Percentiles rank a stretch among this genome's conserved stretches.
Evolutionary conservation across 495 filamentous ascomycete genomes (phyloP).

Genomic region (Rusavskia elegans): DNA sequence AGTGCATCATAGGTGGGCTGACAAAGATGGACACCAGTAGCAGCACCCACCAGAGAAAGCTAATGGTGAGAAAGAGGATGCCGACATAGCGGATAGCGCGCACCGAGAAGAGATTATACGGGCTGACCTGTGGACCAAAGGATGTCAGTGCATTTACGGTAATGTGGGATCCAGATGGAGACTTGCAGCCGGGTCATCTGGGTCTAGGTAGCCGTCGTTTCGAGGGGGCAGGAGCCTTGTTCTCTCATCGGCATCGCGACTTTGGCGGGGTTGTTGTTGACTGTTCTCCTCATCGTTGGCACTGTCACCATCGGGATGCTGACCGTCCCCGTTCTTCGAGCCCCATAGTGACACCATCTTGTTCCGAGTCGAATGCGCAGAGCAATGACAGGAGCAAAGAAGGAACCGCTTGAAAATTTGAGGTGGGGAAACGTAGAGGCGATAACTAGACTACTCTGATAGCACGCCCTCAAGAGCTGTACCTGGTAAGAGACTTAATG

Average conservation of each 20-base stretch:
- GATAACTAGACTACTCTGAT: too few relatives aligned
- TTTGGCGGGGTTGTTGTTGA: constrained; percentile 6
- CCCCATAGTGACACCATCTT: constrained; percentile 34
- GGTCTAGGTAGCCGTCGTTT: constrained; percentile 53
- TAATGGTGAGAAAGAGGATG: constrained; percentile 53
- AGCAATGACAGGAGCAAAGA: background rate
- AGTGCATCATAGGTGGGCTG: constrained; percentile 69
- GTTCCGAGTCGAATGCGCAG: background rate
- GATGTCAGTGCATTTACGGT: constrained; percentile 2
- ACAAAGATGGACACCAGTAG: constrained; percentile 76
- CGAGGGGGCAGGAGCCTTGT: constrained; percentile 54
- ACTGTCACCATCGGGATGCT: constrained; percentile 17
- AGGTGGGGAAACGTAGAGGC: background rate
- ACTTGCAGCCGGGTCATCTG: constrained; percentile 86
- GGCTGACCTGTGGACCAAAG: constrained; percentile 50
- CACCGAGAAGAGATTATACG: constrained; percentile 88
- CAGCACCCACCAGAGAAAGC: constrained; percentile 81
- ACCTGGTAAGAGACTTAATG: background rate
- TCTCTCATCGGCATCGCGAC: constrained; percentile 46
- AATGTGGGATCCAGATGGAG: background rate
- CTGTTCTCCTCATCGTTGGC: constrained; percentile 8
- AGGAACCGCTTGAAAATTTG: background rate
- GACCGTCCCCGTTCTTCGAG: constrained; percentile 27
- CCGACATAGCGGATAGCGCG: constrained; percentile 60
- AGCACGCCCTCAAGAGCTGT: background rate